Evolutionary conservation across 352 stramenopile species (phyloP).

Genomic region (Globisporangium polare): DNA sequence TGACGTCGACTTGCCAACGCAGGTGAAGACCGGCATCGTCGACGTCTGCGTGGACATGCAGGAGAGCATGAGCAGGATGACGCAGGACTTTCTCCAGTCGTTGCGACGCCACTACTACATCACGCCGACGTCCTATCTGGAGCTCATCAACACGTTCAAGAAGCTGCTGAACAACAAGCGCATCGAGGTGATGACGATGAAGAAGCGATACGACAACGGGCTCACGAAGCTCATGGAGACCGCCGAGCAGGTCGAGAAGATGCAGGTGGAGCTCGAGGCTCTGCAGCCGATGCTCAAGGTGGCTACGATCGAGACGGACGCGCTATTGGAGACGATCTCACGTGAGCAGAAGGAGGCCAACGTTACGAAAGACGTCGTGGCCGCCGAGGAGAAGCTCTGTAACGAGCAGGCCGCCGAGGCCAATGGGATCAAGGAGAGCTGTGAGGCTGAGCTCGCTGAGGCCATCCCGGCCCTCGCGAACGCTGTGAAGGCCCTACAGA

Average conservation of each 20-base stretch:
- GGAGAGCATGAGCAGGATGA: constrained; percentile 85
- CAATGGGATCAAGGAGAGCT: constrained; percentile 88
- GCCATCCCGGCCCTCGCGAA: constrained; percentile 91
- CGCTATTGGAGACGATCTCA: constrained; percentile 87
- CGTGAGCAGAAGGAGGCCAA: constrained; percentile 88
- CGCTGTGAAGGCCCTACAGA: constrained; percentile 90
- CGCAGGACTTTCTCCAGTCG: constrained; percentile 77
- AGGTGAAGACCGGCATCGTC: constrained; percentile 85
- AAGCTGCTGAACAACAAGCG: constrained; percentile 90
- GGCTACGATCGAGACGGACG: constrained; percentile 89
- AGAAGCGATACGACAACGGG: constrained; percentile 91
- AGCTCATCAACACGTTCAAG: constrained; percentile 95
- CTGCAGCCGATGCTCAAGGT: constrained; percentile 92
- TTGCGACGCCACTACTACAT: constrained; percentile 94
- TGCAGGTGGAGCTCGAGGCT: constrained; percentile 91
- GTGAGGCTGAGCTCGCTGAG: constrained; percentile 90
- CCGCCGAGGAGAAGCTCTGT: constrained; percentile 80
- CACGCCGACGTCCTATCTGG: constrained; percentile 94
- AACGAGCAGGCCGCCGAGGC: constrained; percentile 87
- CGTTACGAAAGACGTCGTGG: constrained; percentile 79
- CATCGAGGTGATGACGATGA: constrained; percentile 88
- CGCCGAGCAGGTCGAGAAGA: constrained; percentile 91
- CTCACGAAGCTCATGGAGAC: constrained; percentile 93
- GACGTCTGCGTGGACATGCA: constrained; percentile 96
- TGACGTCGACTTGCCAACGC: constrained; percentile 76